Evolutionary conservation across 768 basidiomycete genomes (phyloP), one percentile per base, ranked within the genome.

Genomic region (Grammothele lineata): DNA sequence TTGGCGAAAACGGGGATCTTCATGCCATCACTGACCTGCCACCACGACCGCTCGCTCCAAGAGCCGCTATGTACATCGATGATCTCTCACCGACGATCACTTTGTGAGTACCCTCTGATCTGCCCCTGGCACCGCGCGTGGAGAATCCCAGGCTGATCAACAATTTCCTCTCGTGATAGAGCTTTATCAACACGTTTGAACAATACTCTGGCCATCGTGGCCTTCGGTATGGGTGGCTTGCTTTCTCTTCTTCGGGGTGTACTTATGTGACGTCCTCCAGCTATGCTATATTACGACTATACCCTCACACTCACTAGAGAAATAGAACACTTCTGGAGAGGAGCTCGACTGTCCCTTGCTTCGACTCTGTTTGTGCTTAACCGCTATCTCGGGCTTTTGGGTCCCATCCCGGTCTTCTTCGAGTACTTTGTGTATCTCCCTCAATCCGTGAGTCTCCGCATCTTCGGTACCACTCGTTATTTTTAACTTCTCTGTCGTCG

Each of bases 291-390:
- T 12, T 72, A 74, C 43, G 78, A 80, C 35, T 76, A 75, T 48
- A 37, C 65, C 34, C 57, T 77, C 26, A 80, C 78, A 0, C 54
- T 80, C 4, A 27, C 53, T 0, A 43, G 47, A 23, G 78, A 80
- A 49, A 62, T 74, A 8, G 65, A 69, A 14, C 60, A 66, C n/a
- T 74, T 73, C 57, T 80, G 78, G 78, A 53, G 40, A 8, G n/a
- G 5, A 21, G 50, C 27, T 11, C 48, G 26, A 36, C 24, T 52
- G 49, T 52, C 44, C 10, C 51, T 41, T 37, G 50, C 43, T 5
- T 59, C 57, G 10, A 3, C 36, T 10, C 5, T 60, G 2, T 63
- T 60, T 38, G 47, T 62, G 9, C 19, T 48, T 18, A 56, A 56
- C 36, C 57, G 62, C 11, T 63, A 63, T 24, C 15, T 47, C 6